phyloP scores from a whole-genome alignment of 139 green algal species.

The Auxenochlorella pyrenoidosa region DNA sequence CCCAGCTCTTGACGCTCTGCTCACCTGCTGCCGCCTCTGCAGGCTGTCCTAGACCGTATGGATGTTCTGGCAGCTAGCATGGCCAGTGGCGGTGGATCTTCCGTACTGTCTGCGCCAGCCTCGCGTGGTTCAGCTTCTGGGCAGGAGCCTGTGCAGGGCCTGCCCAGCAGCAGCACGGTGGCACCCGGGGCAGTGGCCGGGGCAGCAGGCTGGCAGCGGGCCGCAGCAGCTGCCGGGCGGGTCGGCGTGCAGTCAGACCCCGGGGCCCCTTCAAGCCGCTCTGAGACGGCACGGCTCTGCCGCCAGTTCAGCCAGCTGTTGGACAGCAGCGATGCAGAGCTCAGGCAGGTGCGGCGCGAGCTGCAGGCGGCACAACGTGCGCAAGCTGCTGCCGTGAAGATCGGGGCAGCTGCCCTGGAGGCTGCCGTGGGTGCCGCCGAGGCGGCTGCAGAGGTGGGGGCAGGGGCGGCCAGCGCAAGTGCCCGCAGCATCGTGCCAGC shows the following conservation, averaged over 20 bases:
- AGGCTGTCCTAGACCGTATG: slow-evolving; percentile 28
- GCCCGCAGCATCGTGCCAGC: not conserved
- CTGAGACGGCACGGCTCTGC: not conserved
- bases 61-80: not conserved
- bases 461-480: not conserved
- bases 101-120: not conserved
- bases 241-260: not conserved
- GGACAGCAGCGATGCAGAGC: not conserved
- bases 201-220: not conserved
- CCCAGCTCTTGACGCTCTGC: too few species aligned
- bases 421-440: not conserved
- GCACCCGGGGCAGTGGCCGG: not conserved
- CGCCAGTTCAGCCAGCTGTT: not conserved
- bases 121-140: not conserved
- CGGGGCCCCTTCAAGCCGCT: not conserved
- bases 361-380: not conserved
- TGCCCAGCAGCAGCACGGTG: not conserved
- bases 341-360: not conserved
- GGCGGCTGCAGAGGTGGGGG: not conserved
- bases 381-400: not conserved
- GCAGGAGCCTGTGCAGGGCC: not conserved
- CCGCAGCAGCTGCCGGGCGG: not conserved
- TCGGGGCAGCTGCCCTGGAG: not conserved
- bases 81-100: not conserved
- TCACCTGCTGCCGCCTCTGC: not conserved